Percentiles rank a stretch among this genome's conserved stretches.
Conservation (phyloP, 148 eudicot species). For the Talinum fruticosum region DNA sequence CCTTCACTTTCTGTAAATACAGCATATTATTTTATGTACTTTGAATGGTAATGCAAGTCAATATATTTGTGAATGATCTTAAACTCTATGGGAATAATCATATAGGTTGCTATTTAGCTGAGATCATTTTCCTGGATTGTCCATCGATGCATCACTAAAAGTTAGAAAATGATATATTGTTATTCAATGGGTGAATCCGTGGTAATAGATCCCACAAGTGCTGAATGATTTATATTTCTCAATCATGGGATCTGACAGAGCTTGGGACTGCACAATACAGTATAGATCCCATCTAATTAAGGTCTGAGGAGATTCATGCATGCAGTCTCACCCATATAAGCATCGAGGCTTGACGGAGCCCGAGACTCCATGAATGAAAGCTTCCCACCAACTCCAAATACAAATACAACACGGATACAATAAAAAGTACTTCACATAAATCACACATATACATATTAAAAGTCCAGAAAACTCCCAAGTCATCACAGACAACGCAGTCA, state of each 20-base stretch:
- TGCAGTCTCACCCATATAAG: too few species aligned
- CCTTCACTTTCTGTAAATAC: not conserved
- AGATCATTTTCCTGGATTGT: not conserved
- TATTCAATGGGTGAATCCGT: not conserved
- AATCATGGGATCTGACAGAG: not conserved
- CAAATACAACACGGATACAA: not conserved
- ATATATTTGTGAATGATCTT: not conserved
- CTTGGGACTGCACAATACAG: not conserved
- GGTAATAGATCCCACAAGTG: not conserved
- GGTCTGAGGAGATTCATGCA: too few species aligned
- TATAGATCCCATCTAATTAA: too few species aligned
- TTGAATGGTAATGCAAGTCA: not conserved
- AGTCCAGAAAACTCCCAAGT: not conserved
- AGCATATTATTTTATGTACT: not conserved
- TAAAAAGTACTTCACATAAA: not conserved
- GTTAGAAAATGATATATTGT: not conserved
- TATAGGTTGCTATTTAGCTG: not conserved
- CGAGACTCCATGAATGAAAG: too few species aligned
- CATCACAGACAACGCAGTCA: not conserved
- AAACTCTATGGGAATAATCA: not conserved
- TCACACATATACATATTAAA: not conserved
- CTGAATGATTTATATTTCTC: not conserved
- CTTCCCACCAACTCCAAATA: not conserved
- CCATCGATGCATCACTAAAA: not conserved
- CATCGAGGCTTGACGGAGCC: too few species aligned